Evolutionary conservation across 2,329 filamentous ascomycete genomes (phyloP).

Genomic region (Stachybotrys chartarum): DNA sequence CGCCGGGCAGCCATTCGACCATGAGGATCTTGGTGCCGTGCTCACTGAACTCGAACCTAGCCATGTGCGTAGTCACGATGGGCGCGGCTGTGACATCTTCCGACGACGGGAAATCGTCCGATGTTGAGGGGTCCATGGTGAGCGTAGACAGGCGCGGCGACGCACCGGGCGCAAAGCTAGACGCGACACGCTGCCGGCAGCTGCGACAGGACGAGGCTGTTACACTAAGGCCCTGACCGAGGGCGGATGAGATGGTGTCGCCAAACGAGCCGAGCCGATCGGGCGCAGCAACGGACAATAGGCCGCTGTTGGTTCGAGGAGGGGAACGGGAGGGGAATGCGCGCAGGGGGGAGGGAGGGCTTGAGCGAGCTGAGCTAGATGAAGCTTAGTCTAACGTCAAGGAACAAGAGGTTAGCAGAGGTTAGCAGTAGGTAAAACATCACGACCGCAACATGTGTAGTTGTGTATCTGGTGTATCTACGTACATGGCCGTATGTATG

Average conservation of each 20-base stretch:
- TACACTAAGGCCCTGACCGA: not conserved
- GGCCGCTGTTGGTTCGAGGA: not conserved
- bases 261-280: not conserved
- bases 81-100: not conserved
- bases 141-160: not conserved
- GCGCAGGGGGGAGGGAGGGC: not conserved
- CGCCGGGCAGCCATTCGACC: constrained; percentile 71
- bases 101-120: not conserved
- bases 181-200: not conserved
- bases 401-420: too few relatives aligned
- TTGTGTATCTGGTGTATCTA: too few relatives aligned
- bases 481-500: too few relatives aligned
- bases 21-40: constrained; percentile 88
- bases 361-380: not conserved
- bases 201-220: not conserved
- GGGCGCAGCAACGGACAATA: not conserved
- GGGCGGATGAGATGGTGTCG: not conserved
- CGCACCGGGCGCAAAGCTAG: not conserved
- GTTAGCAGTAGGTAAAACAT: too few relatives aligned
- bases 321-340: not conserved
- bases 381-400: too few relatives aligned
- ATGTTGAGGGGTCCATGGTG: not conserved
- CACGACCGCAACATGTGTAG: too few relatives aligned
- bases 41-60: constrained; percentile 82
- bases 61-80: constrained; percentile 29